Evolutionary conservation across 768 basidiomycete genomes (phyloP), one percentile per base, ranked within the genome.

Genomic region (Termitomyces sp.): DNA sequence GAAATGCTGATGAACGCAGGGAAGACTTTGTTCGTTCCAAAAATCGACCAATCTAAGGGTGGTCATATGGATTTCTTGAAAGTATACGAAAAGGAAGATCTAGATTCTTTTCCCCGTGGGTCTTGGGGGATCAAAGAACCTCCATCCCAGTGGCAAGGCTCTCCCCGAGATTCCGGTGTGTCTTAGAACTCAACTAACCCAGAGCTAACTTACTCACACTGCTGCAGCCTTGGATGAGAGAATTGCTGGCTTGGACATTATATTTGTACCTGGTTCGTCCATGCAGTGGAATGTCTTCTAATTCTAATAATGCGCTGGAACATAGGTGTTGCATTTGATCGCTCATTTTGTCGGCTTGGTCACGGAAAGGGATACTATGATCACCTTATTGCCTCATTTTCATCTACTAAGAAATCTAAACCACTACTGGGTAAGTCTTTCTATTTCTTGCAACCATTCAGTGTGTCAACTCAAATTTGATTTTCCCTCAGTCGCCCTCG

Each of bases 361-460:
- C 89, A 92, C 65, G 91, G 91, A 29, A 93, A 89, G 71, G 91
- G 91, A 6, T 92, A 89, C 73, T 93, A 93, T 66, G 91, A 93
- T 73, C 78, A 81, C 14, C 93, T 90, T 73, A 76, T 93, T 40
- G 73, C 84, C 3, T 71, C 78, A 1, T 91, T 91, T 61, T 70
- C 76, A 36, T 67, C 74, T 14, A 74, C 73, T 57, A 75, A 76
- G 31, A 74, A 75, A 61, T 73, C 74, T 29, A 77, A 74, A 59
- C 87, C 91, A 1, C 65, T 86, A 36, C 78, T 92, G 57, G 84
- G 91, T 91, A 64, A 61, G 77, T 61, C 56, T 63, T 45, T 57
- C 51, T 31, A 0, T 11, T 25, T 17, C 40, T 42, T 2, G 40
- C 15, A 42, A 37, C 43, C 48, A 29, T 52, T 25, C 60, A 53